A percentile compares a stretch with the other conserved stretches of the same genome.
Evolutionary conservation across 1,284 basidiomycete species (phyloP).

Genomic region (Phellinidium pouzarii): DNA sequence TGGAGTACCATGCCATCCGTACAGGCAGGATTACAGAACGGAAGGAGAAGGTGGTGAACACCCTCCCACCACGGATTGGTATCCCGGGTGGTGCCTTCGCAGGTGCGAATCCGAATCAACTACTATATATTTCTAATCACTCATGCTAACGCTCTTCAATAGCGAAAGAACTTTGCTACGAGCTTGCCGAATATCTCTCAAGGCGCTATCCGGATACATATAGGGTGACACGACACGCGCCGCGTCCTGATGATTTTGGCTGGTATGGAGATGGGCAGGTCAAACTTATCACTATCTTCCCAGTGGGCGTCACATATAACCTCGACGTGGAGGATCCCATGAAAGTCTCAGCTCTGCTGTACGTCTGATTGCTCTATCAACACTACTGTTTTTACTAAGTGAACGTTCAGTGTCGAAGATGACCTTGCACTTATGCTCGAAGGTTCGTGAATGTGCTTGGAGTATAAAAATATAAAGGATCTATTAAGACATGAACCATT

Average conservation of each 20-base stretch:
- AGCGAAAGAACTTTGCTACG: conserved; percentile 61
- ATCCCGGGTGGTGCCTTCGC: conserved; percentile 47
- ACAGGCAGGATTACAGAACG: conserved; percentile 44
- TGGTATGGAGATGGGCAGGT: conserved; percentile 50
- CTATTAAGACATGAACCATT: background rate
- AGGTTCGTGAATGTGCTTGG: conserved; percentile 34
- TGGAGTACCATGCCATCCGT: conserved; percentile 47
- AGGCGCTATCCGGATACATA: conserved; percentile 57
- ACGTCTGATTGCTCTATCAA: conserved; percentile 25
- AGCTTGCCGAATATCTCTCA: conserved; percentile 59
- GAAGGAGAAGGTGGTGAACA: conserved; percentile 41
- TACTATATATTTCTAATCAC: background rate
- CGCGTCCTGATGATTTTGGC: conserved; percentile 29
- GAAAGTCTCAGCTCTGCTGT: conserved; percentile 51
- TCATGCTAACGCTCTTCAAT: conserved; percentile 6
- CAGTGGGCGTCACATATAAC: conserved; percentile 45
- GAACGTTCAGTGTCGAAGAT: conserved; percentile 47
- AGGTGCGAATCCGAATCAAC: conserved; percentile 32
- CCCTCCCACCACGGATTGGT: conserved; percentile 43
- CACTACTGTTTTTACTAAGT: conserved; percentile 16
- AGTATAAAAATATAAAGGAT: background rate
- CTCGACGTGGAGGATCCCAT: conserved; percentile 53
- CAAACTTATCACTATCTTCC: conserved; percentile 46
- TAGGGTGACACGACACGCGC: conserved; percentile 36
- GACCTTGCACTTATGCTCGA: conserved; percentile 75